Evolutionary conservation across 257 asterid genomes (phyloP), one percentile per base, ranked within the genome.

Genomic region (Lycium barbarum): DNA sequence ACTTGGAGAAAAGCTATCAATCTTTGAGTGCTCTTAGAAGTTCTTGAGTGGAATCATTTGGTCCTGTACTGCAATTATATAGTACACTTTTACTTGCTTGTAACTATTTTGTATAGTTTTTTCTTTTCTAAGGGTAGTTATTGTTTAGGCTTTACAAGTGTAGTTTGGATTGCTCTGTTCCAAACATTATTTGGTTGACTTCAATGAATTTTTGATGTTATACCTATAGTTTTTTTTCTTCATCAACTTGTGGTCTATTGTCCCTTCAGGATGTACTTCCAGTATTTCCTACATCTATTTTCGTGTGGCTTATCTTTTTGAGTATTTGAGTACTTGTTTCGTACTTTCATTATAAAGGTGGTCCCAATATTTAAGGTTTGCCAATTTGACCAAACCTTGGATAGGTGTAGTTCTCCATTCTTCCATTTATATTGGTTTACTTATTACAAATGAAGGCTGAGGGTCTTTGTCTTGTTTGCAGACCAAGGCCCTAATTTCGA

Each of bases 401-500:
- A 14, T 76, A 26, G 45, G 45, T 15, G n/a, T 76, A 51, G 11
- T 47, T 74, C 40, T 51, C 63, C 63, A 51, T 76, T 51, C 82
- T 26, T 76, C 63, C 63, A 51, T 76, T 33, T 62, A 13, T 76
- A 53, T 76, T 33, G 62, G 6, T 33, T 17, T 49, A 35, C 6
- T 7, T 17, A 51, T 51, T 51, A 76, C 35, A 18, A 51, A 67
- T 83, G 36, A 18, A 83, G 63, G 51, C 83, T 81, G 78, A 61
- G 35, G 12, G 49, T 83, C 51, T 79, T 59, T 86, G 55, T 88
- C 84, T 76, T 87, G 80, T 70, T 81, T 89, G 88, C 89, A 93
- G 99, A 92, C 85, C 17, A 95, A 92, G 89, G 89, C 93, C 86
- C 88, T 92, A 81, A 89, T 95, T 88, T 86, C 96, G 55, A 91